These are phyloP conservation scores for Musa beccarii DNA, from an alignment of 176 grass and related monocot species.

Conservation along the genomic window DNA sequence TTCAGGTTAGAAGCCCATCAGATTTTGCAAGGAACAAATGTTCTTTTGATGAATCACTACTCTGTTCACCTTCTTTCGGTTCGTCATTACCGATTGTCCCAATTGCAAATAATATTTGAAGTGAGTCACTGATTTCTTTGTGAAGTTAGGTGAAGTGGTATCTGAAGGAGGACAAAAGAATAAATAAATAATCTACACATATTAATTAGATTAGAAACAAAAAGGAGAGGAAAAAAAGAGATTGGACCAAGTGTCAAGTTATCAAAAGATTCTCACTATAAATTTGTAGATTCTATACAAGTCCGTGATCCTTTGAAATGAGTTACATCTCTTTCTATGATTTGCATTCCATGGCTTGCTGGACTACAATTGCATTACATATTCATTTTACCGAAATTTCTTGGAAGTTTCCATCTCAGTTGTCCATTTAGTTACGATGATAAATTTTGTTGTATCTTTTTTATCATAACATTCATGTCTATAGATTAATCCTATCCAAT, in stretches of 20 bases:
- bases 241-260: not conserved
- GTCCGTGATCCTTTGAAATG: too few species aligned
- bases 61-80: conserved; percentile 28
- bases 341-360: too few species aligned
- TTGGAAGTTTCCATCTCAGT: too few species aligned
- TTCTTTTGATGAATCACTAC: conserved; percentile 21
- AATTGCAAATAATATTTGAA: conserved; percentile 56
- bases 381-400: too few species aligned
- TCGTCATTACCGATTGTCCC: conserved; percentile 66
- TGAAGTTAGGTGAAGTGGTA: conserved; percentile 25
- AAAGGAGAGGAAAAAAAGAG: not conserved
- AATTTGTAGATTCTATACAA: too few species aligned
- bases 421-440: too few species aligned
- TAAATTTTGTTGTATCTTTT: too few species aligned
- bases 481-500: too few species aligned
- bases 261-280: not conserved
- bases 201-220: not conserved
- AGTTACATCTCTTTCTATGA: too few species aligned
- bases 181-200: conserved; percentile 3
- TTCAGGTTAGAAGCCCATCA: conserved; percentile 36
- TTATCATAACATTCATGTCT: too few species aligned
- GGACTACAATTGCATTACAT: too few species aligned
- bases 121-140: conserved; percentile 58
- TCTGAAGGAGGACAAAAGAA: conserved; percentile 24
- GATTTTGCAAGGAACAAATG: conserved; percentile 21